These are phyloP conservation scores for Floccularia luteovirens DNA, from an alignment of 768 basidiomycete species.

Conservation along the genomic window DNA sequence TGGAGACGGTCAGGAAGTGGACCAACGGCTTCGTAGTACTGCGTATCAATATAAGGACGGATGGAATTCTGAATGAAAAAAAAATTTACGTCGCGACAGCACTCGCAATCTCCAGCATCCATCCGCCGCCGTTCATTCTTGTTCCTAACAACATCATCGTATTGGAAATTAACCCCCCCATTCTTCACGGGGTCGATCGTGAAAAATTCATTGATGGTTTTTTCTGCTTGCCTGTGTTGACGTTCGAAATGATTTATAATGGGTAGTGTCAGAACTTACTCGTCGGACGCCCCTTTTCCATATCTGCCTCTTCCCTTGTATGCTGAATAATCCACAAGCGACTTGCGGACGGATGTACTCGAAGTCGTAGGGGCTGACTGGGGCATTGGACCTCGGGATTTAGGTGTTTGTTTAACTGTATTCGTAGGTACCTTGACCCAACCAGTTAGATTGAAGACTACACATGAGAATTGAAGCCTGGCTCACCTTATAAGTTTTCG, in stretches of 20 bases:
- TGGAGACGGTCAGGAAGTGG: slow-evolving; percentile 59
- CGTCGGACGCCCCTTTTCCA: slow-evolving; percentile 21
- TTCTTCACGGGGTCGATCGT: slow-evolving; percentile 63
- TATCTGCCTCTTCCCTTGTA: slow-evolving; percentile 60
- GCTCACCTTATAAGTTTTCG: slow-evolving; percentile 1
- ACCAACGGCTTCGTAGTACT: slow-evolving; percentile 80
- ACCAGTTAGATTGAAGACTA: background rate
- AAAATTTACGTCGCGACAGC: slow-evolving; percentile 56
- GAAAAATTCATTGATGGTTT: slow-evolving; percentile 56
- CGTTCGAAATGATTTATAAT: background rate
- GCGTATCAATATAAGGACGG: slow-evolving; percentile 36
- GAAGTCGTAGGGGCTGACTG: slow-evolving; percentile 16
- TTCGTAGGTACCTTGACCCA: background rate
- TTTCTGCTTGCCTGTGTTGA: slow-evolving; percentile 15
- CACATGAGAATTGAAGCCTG: slow-evolving; percentile 1
- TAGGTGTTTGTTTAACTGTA: too few relatives aligned
- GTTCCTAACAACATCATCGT: slow-evolving; percentile 67
- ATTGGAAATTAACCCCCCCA: slow-evolving; percentile 58
- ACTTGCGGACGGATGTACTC: slow-evolving; percentile 12
- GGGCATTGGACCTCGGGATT: too few relatives aligned
- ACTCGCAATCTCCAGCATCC: slow-evolving; percentile 70
- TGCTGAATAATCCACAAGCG: slow-evolving; percentile 30
- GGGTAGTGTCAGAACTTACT: slow-evolving; percentile 16
- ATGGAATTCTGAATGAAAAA: slow-evolving; percentile 1
- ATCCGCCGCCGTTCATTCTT: slow-evolving; percentile 52